Base-by-base conservation (phyloP, 768 basidiomycete genomes). In the Piloderma croceum region DNA sequence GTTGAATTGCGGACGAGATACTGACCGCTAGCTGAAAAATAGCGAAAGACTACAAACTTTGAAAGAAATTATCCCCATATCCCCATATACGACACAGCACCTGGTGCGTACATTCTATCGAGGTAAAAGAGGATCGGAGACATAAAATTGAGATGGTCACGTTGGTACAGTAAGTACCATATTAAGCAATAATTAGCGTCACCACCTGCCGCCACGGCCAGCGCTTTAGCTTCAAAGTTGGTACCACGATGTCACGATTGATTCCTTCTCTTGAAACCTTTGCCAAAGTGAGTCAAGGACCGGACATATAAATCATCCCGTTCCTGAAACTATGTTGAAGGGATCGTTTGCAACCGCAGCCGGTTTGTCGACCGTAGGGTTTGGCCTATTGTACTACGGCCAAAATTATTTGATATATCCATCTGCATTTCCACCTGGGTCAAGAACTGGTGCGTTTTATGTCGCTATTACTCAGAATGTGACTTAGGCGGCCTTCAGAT, bases 401-500 rank as follows among this genome's bases (percentile, higher is more conserved):
- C 92, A 97, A 58, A 84, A 82, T 56, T 83, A 76, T 50, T 69
- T 97, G 38, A 93, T 97, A 57, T 97, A 94, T 59, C 92, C 92
- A 1, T 82, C 89, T 13, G 81, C 83, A 6, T 82, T 76, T 35
- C 81, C 88, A 40, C 74, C 79, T 4, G 90, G 90, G 2, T 90
- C 90, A 19, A 69, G 91, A 35, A 81, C 69, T 52, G 75, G 90
- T 88, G 43, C 44, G 66, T 27, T 20, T 24, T 44, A 36, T 9
- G n/a, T 15, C 22, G 3, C 27, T 29, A 9, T 39, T 23, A n/a
- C n/a, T n/a, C n/a, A n/a, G n/a, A 34, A 32, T n/a, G n/a, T 31
- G 21, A 31, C 18, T 10, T 37, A n/a, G 9, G 34, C n/a, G 21
- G 23, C 25, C 33, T 41, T 45, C 56, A 85, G 86, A 85, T 3